Evolutionary conservation across 768 basidiomycete genomes (phyloP).

Genomic region (Panaeolus papilionaceus): DNA sequence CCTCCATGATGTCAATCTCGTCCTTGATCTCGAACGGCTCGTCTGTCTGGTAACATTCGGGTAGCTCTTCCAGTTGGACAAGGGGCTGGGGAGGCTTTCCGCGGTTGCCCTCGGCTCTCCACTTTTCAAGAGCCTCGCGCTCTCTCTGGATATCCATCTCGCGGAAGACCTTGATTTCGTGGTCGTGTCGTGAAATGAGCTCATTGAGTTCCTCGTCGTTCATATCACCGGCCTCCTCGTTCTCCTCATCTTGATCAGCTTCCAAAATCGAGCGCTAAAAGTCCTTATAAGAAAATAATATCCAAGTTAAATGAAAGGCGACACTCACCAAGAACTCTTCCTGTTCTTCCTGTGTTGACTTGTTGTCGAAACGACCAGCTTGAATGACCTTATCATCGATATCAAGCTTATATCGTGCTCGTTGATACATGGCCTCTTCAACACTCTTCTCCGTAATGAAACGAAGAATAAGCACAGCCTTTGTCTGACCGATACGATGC

Average conservation of each 20-base stretch:
- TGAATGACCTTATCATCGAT: slow-evolving; percentile 99
- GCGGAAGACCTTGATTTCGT: slow-evolving; percentile 78
- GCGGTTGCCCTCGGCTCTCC: slow-evolving; percentile 77
- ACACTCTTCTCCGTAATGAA: slow-evolving; percentile 99
- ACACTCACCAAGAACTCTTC: slow-evolving; percentile 87
- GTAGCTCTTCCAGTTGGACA: slow-evolving; percentile 88
- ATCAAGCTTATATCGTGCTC: slow-evolving; percentile 95
- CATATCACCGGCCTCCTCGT: slow-evolving; percentile 91
- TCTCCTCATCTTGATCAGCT: slow-evolving; percentile 89
- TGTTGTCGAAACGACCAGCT: slow-evolving; percentile 98
- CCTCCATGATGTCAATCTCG: slow-evolving; percentile 71
- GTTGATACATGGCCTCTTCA: slow-evolving; percentile 96
- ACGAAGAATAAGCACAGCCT: slow-evolving; percentile 94
- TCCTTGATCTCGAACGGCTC: slow-evolving; percentile 75
- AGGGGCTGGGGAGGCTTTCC: slow-evolving; percentile 80
- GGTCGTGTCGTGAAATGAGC: slow-evolving; percentile 84
- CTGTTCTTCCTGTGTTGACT: slow-evolving; percentile 97
- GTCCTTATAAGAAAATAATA: slow-evolving; percentile 10
- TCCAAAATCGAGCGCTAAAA: slow-evolving; percentile 86
- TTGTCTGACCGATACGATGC: slow-evolving; percentile 99
- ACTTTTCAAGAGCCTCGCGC: slow-evolving; percentile 63
- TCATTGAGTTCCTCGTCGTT: slow-evolving; percentile 95
- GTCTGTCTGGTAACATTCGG: slow-evolving; percentile 88
- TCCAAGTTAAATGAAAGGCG: neutral
- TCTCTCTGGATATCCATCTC: slow-evolving; percentile 85